Conservation (phyloP, 2,329 filamentous ascomycete genomes). For the Pseudogymnoascus sp. region DNA sequence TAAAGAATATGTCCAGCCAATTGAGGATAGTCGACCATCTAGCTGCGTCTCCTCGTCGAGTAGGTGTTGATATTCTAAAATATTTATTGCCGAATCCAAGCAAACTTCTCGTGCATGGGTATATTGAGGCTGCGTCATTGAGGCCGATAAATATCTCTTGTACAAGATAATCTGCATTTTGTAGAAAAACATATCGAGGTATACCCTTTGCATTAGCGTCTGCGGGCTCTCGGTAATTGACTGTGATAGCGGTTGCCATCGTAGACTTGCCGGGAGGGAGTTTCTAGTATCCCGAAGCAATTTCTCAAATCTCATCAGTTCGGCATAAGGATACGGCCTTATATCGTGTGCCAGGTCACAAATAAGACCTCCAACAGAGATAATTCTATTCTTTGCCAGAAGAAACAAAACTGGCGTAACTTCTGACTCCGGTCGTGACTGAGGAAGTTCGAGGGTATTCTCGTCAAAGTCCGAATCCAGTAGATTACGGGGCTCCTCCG, state of each 20-base stretch:
- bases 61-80: slow-evolving; percentile 41
- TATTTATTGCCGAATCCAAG: slow-evolving; percentile 41
- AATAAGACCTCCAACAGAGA: slow-evolving; percentile 45
- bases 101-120: slow-evolving; percentile 47
- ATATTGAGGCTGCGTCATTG: slow-evolving; percentile 37
- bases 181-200: slow-evolving; percentile 42
- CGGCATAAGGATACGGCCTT: slow-evolving; percentile 39
- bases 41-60: slow-evolving; percentile 44
- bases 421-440: slow-evolving; percentile 23
- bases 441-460: slow-evolving; percentile 26
- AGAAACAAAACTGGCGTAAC: slow-evolving; percentile 20
- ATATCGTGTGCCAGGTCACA: slow-evolving; percentile 44
- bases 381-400: slow-evolving; percentile 43
- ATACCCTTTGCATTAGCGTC: slow-evolving; percentile 44
- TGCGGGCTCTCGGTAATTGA: slow-evolving; percentile 39
- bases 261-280: slow-evolving; percentile 40
- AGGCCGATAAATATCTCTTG: slow-evolving; percentile 42
- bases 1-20: slow-evolving; percentile 50
- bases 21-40: slow-evolving; percentile 43
- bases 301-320: slow-evolving; percentile 43
- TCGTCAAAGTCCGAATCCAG: slow-evolving; percentile 35
- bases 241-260: slow-evolving; percentile 39
- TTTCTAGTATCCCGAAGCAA: slow-evolving; percentile 39
- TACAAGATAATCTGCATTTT: slow-evolving; percentile 48
- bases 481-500: slow-evolving; percentile 62